A percentile compares a stretch with the other conserved stretches of the same genome.
Evolutionary conservation across 371 early-diverging fungal species (phyloP).

Genomic region (Batkoa obscura): DNA sequence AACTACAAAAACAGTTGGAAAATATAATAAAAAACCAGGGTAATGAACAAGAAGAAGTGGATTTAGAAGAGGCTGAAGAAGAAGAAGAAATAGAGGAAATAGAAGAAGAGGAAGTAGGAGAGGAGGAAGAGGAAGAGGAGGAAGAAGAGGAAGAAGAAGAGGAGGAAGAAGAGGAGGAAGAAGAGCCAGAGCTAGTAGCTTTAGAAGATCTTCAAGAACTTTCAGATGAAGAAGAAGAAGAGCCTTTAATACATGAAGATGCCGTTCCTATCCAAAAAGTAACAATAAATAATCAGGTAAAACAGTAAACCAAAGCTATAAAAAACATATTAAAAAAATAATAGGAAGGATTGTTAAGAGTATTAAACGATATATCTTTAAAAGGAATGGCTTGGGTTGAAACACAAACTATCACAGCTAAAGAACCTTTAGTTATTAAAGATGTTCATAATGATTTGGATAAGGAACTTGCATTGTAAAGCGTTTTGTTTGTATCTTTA

Average conservation of each 20-base stretch:
- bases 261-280: slow-evolving; percentile 35
- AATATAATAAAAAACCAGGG: no score
- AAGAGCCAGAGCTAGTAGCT: slow-evolving; percentile 11
- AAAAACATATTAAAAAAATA: not conserved
- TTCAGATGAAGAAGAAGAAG: slow-evolving; percentile 17
- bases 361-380: slow-evolving; percentile 42
- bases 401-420: slow-evolving; percentile 46
- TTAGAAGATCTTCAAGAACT: slow-evolving; percentile 16
- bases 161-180: slow-evolving; percentile 14
- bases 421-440: slow-evolving; percentile 26
- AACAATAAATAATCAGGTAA: slow-evolving; percentile 51
- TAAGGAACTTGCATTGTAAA: slow-evolving; percentile 71
- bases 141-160: slow-evolving; percentile 8
- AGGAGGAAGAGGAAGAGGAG: slow-evolving; percentile 8
- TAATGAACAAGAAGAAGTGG: no score
- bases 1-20: no score
- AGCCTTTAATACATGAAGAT: slow-evolving; percentile 22
- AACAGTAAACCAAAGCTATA: no score
- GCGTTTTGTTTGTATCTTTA: not conserved
- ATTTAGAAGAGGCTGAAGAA: slow-evolving; percentile 8
- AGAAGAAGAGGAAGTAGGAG: slow-evolving; percentile 9
- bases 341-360: slow-evolving; percentile 35
- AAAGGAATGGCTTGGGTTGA: slow-evolving; percentile 63
- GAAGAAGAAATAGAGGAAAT: slow-evolving; percentile 10
- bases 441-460: slow-evolving; percentile 70